Evolutionary conservation across 192 early-diverging fungal species (phyloP).

Genomic region (Glomus cerebriforme): DNA sequence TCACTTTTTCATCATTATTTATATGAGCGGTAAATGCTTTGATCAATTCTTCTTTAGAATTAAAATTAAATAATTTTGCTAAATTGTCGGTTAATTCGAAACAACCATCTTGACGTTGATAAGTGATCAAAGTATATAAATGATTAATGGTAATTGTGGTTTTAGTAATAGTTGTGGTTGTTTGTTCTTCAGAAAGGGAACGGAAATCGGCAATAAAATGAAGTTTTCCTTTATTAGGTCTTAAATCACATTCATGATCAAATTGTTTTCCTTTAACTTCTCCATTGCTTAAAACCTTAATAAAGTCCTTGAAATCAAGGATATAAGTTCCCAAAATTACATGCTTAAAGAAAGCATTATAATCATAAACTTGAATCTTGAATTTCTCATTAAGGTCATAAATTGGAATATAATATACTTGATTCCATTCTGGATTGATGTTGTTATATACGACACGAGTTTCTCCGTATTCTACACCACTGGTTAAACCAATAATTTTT

Average conservation of each 20-base stretch:
- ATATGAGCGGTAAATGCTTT: not conserved
- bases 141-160: not conserved
- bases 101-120: conserved; percentile 23
- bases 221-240: conserved; percentile 61
- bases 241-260: conserved; percentile 6
- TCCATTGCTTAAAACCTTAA: conserved; percentile 49
- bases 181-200: conserved; percentile 39
- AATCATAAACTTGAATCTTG: conserved; percentile 76
- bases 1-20: not conserved
- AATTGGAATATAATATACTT: conserved; percentile 83
- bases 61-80: conserved; percentile 20
- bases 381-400: conserved; percentile 69
- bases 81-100: conserved; percentile 13
- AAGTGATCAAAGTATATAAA: conserved; percentile 1
- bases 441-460: conserved; percentile 83
- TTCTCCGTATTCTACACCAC: conserved; percentile 60
- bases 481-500: conserved; percentile 56
- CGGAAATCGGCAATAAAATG: conserved; percentile 59
- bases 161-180: not conserved
- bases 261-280: conserved; percentile 8
- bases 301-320: conserved; percentile 57
- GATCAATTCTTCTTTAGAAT: not conserved
- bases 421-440: conserved; percentile 89
- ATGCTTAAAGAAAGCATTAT: conserved; percentile 78
- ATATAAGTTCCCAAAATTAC: conserved; percentile 68